Evolutionary conservation across 192 early-diverging fungal genomes (phyloP).

Genomic region (Backusella macrospora): DNA sequence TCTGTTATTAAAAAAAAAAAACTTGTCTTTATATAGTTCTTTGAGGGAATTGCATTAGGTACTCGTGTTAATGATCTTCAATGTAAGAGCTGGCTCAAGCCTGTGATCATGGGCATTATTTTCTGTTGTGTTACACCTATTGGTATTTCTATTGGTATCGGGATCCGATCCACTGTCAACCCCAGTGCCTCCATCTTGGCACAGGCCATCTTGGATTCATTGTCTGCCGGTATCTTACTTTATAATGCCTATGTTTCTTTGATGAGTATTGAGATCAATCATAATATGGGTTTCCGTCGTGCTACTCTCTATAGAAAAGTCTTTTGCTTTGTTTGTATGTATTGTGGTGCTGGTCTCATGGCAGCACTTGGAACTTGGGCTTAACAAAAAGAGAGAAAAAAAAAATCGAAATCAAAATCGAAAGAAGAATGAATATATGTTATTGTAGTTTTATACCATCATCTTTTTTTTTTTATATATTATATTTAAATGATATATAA

Average conservation of each 20-base stretch:
- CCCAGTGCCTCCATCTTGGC: conserved; percentile 60
- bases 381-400: neutral
- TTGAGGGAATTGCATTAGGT: conserved; percentile 54
- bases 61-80: conserved; percentile 47
- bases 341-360: conserved; percentile 39
- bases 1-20: neutral
- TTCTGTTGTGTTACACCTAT: conserved; percentile 81
- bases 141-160: conserved; percentile 79
- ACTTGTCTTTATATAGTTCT: conserved; percentile 47
- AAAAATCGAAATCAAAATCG: no score
- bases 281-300: conserved; percentile 30
- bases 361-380: conserved; percentile 40
- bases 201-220: conserved; percentile 72
- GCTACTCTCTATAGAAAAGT: conserved; percentile 14
- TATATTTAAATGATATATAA: no score
- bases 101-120: conserved; percentile 49
- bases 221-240: conserved; percentile 79
- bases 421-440: no score
- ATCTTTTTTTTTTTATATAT: no score
- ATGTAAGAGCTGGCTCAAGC: conserved; percentile 25
- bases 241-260: conserved; percentile 76
- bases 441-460: no score
- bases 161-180: conserved; percentile 66
- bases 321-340: conserved; percentile 36
- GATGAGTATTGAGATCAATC: conserved; percentile 56